Base-by-base conservation (phyloP, 176 grass and related monocot genomes). In the Alopecurus myosuroides region DNA sequence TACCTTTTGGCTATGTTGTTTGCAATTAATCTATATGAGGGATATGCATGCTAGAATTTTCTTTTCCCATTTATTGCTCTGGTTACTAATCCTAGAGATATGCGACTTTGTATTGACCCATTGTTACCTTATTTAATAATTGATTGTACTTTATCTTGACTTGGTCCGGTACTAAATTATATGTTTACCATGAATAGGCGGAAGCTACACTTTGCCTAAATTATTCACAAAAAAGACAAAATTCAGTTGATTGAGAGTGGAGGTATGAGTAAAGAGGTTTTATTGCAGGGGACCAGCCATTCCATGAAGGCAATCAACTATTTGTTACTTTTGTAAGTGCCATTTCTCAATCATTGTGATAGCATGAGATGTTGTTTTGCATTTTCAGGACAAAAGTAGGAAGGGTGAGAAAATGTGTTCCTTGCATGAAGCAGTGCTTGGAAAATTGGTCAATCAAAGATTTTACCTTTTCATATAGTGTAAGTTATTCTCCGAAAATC, bases 211-310 rank as follows among this genome's bases (percentile, higher is more conserved):
- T 88, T 82, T 86, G 31, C 78, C 87, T 75, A 98, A 98, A 83
- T 37, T 98, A 68, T 93, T 95, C 68, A 85, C 73, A 70, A 98
- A 98, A 86, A 93, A 63, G 95, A 98, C 84, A 98, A 92, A 91
- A 92, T 98, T 88, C 89, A 93, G 58, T 88, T 95, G 64, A 87
- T 44, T 73, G 22, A 95, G 76, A 98, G 93, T 78, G 90, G 42
- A 64, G 91, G 89, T 70, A 49, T 88, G 30, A 90, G 86, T 78
- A 98, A 98, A 67, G 96, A 98, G 84, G 55, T 98, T 87, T 53
- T 98, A 12, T 86, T 95, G 82, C 91, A 89, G 87, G 86, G 85
- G 46, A 77, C 93, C 80, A 98, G 91, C 85, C 93, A 98, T 81
- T 75, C 87, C 6, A 95, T 98, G 85, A 98, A 98, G 96, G 96